Percentiles rank a stretch among this genome's conserved stretches.
Conservation (phyloP, 768 basidiomycete genomes). For the Collybia sordida region DNA sequence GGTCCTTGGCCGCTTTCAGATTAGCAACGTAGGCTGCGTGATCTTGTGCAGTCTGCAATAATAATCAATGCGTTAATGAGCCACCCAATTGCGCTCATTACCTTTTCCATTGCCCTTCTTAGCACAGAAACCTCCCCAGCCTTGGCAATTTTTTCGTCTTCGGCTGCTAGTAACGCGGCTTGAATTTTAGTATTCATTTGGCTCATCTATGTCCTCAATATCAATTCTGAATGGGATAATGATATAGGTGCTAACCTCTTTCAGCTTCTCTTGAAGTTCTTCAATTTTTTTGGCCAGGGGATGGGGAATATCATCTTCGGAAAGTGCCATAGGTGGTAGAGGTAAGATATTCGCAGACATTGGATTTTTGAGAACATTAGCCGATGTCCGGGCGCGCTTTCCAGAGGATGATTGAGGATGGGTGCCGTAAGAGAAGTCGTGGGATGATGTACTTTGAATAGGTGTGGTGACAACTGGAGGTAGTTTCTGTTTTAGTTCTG, state of each 20-base stretch:
- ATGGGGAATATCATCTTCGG: not conserved
- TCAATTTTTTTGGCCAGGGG: constrained; percentile 22
- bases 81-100: constrained; percentile 18
- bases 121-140: constrained; percentile 73
- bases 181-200: constrained; percentile 49
- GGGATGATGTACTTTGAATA: too few relatives aligned
- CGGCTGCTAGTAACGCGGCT: constrained; percentile 43
- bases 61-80: not conserved
- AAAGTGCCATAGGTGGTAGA: too few relatives aligned
- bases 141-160: constrained; percentile 52
- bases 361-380: too few relatives aligned
- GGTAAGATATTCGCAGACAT: too few relatives aligned
- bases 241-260: constrained; percentile 40
- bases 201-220: constrained; percentile 41
- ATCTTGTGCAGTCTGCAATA: constrained; percentile 49
- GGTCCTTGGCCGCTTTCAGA: constrained; percentile 59
- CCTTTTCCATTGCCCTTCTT: constrained; percentile 69
- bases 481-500: too few relatives aligned
- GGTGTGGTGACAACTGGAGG: too few relatives aligned
- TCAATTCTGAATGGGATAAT: constrained; percentile 7
- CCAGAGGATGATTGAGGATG: too few relatives aligned
- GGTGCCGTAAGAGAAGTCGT: too few relatives aligned
- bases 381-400: too few relatives aligned
- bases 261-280: constrained; percentile 37
- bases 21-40: constrained; percentile 57